phyloP scores from a whole-genome alignment of 2,329 filamentous ascomycete genomes.

The Didymellaceae sp. region DNA sequence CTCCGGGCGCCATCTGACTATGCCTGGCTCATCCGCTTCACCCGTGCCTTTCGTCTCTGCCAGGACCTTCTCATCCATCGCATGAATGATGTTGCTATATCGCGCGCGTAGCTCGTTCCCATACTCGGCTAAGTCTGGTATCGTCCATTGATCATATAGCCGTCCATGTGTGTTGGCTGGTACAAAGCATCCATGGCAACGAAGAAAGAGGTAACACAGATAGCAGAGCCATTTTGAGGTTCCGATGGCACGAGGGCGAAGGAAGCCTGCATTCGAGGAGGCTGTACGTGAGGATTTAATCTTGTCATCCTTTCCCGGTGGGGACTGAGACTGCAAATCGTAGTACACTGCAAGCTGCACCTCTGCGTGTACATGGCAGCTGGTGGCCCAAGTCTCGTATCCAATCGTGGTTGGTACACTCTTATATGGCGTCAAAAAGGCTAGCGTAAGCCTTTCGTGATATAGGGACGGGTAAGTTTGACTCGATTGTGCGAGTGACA shows the following conservation, averaged over 20 bases:
- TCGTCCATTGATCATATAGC: slow-evolving; percentile 16
- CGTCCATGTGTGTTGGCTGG: slow-evolving; percentile 15
- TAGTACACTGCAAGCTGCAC: slow-evolving; percentile 12
- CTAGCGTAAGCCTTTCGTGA: not conserved
- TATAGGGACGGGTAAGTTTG: not conserved
- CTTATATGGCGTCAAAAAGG: slow-evolving; percentile 9
- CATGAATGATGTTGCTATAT: slow-evolving; percentile 5
- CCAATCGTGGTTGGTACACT: slow-evolving; percentile 13
- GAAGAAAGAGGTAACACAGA: slow-evolving; percentile 12
- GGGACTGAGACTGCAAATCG: not conserved
- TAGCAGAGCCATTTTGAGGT: slow-evolving; percentile 17
- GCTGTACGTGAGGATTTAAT: no score
- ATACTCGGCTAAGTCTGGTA: slow-evolving; percentile 8
- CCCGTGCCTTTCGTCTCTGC: not conserved
- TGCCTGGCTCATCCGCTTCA: not conserved
- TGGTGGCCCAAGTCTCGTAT: slow-evolving; percentile 12
- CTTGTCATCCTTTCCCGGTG: not conserved
- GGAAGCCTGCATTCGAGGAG: not conserved
- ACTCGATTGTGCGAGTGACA: not conserved
- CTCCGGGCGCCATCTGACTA: slow-evolving; percentile 14
- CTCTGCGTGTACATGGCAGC: slow-evolving; percentile 17
- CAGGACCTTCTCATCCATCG: slow-evolving; percentile 2
- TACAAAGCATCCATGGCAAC: slow-evolving; percentile 3
- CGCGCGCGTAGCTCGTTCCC: not conserved
- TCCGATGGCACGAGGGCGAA: slow-evolving; percentile 10